phyloP scores from a whole-genome alignment of 257 asterid species.

The Plectranthus barbatus region DNA sequence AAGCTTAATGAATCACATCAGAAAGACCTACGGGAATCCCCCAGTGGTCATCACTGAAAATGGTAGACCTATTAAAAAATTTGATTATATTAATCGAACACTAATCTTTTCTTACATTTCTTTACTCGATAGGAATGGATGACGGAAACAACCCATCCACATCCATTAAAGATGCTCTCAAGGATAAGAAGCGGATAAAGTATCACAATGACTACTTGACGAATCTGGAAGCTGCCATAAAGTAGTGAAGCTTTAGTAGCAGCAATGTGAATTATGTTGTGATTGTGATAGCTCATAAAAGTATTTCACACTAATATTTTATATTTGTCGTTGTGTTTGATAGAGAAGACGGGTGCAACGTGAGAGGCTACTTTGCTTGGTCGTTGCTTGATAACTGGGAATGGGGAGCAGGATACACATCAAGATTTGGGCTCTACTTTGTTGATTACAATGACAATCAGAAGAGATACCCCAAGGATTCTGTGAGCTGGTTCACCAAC shows the following conservation, averaged over 20 bases:
- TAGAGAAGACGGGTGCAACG: constrained; percentile 90
- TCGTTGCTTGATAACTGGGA: constrained; percentile 92
- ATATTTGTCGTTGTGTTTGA: background rate
- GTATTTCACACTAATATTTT: no score
- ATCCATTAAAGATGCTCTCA: constrained; percentile 36
- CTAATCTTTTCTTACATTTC: no score
- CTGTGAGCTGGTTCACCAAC: constrained; percentile 73
- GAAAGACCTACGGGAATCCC: constrained; percentile 62
- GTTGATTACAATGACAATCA: constrained; percentile 68
- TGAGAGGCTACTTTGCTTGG: constrained; percentile 84
- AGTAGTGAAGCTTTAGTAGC: constrained; percentile 32
- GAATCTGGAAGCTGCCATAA: constrained; percentile 53
- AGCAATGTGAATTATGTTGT: no score
- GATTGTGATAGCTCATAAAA: no score
- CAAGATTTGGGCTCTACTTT: constrained; percentile 72
- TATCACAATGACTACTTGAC: constrained; percentile 71
- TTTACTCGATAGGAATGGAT: constrained; percentile 66
- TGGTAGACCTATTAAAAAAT: constrained; percentile 22
- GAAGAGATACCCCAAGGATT: constrained; percentile 75
- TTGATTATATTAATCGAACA: no score
- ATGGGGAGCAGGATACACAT: constrained; percentile 75
- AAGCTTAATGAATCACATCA: constrained; percentile 73
- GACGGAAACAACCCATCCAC: constrained; percentile 42
- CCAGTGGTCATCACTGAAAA: constrained; percentile 71
- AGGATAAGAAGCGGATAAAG: constrained; percentile 68